Evolutionary conservation across 1,284 basidiomycete genomes (phyloP).

Genomic region (Gomphus bonarii): DNA sequence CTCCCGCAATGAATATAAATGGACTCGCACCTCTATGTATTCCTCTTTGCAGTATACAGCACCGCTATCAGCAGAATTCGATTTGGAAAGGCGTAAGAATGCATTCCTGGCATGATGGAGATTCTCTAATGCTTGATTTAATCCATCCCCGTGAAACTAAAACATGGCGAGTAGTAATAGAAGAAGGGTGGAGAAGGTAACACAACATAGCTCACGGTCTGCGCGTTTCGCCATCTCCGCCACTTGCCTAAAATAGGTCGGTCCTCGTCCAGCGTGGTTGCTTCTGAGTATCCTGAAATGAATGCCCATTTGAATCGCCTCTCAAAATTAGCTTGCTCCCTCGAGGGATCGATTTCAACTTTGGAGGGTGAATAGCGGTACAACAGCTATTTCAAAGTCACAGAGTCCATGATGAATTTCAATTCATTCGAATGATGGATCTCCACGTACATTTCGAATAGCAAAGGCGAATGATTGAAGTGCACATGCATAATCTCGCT

Average conservation of each 20-base stretch:
- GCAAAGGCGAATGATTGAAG: background rate
- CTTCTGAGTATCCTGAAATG: conserved; percentile 38
- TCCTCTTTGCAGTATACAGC: background rate
- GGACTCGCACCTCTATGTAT: background rate
- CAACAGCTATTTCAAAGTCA: conserved; percentile 2
- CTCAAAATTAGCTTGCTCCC: conserved; percentile 39
- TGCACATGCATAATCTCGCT: background rate
- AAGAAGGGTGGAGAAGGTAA: background rate
- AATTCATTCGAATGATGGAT: background rate
- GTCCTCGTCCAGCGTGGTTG: conserved; percentile 30
- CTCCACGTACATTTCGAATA: conserved; percentile 1
- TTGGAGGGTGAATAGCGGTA: background rate
- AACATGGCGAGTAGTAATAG: background rate
- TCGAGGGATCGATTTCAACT: conserved; percentile 20
- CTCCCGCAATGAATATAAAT: background rate
- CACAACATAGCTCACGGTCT: background rate
- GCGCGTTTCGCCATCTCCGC: conserved; percentile 7
- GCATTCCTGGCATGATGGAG: background rate
- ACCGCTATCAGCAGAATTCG: background rate
- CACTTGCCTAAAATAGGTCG: conserved; percentile 34
- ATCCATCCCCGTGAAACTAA: background rate
- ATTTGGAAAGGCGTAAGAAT: background rate
- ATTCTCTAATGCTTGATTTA: conserved; percentile 4
- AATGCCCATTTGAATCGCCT: conserved; percentile 72
- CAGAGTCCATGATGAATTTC: background rate